phyloP scores from a whole-genome alignment of 2,329 filamentous ascomycete species.

The Penicillium rolfsii region DNA sequence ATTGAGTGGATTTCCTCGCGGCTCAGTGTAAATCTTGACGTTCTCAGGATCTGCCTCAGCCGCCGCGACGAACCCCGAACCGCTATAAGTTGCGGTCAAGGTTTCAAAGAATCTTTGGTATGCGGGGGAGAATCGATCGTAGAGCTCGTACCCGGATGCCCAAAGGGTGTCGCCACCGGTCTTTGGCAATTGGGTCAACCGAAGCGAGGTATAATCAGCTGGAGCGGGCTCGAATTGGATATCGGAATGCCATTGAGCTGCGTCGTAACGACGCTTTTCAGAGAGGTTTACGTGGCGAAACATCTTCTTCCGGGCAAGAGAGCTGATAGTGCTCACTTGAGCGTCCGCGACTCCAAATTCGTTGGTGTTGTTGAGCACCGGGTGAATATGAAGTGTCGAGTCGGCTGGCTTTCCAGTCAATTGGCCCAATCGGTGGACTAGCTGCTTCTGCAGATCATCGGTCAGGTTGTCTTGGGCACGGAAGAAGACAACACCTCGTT shows the following conservation, averaged over 20 bases:
- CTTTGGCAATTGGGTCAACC: slow-evolving; percentile 59
- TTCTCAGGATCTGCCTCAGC: slow-evolving; percentile 39
- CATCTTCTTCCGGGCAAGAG: slow-evolving; percentile 56
- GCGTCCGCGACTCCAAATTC: slow-evolving; percentile 60
- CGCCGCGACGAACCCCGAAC: slow-evolving; percentile 54
- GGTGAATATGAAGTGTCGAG: slow-evolving; percentile 65
- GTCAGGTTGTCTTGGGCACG: slow-evolving; percentile 64
- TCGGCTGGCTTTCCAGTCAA: slow-evolving; percentile 61
- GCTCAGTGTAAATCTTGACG: slow-evolving; percentile 44
- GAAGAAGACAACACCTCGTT: slow-evolving; percentile 72
- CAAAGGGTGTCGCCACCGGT: slow-evolving; percentile 67
- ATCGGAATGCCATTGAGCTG: slow-evolving; percentile 61
- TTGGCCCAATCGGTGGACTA: slow-evolving; percentile 63
- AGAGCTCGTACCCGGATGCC: slow-evolving; percentile 69
- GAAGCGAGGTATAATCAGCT: slow-evolving; percentile 65
- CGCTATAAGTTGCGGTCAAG: slow-evolving; percentile 60
- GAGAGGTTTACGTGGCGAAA: slow-evolving; percentile 39
- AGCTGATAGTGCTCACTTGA: slow-evolving; percentile 67
- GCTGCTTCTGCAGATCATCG: slow-evolving; percentile 67
- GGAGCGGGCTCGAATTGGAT: slow-evolving; percentile 68
- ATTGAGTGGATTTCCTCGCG: slow-evolving; percentile 59
- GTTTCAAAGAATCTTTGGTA: slow-evolving; percentile 63
- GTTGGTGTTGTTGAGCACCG: slow-evolving; percentile 58
- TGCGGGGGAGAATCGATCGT: slow-evolving; percentile 63
- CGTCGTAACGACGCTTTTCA: slow-evolving; percentile 41